These are phyloP conservation scores for Aspergillus sclerotiicarbonarius DNA, from an alignment of 495 filamentous ascomycete species.

Conservation along the genomic window DNA sequence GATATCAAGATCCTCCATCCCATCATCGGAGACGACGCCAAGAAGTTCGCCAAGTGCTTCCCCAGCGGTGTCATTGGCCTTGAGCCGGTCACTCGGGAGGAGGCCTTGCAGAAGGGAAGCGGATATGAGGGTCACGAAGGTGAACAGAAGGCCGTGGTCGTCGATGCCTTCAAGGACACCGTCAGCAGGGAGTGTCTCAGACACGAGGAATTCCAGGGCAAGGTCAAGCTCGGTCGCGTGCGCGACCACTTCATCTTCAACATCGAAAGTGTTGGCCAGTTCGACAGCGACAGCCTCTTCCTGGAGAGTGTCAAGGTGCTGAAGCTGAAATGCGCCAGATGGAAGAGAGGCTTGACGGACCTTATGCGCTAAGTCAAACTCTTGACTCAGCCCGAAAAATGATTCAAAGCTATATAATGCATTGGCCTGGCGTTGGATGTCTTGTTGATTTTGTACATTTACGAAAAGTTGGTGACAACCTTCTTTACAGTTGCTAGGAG, in stretches of 20 bases:
- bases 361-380: slow-evolving; percentile 44
- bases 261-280: slow-evolving; percentile 93
- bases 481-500: slow-evolving; percentile 38
- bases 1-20: slow-evolving; percentile 77
- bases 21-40: slow-evolving; percentile 80
- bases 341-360: slow-evolving; percentile 61
- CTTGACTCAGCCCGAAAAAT: slow-evolving; percentile 4
- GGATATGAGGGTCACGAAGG: slow-evolving; percentile 69
- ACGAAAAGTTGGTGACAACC: slow-evolving; percentile 39
- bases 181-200: slow-evolving; percentile 89
- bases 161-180: slow-evolving; percentile 80
- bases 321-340: slow-evolving; percentile 68
- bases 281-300: slow-evolving; percentile 86
- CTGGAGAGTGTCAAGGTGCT: slow-evolving; percentile 80
- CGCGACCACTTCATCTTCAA: slow-evolving; percentile 97
- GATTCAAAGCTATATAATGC: slow-evolving; percentile 35
- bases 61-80: slow-evolving; percentile 83
- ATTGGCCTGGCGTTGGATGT: slow-evolving; percentile 47
- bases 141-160: slow-evolving; percentile 83
- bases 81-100: slow-evolving; percentile 65
- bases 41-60: slow-evolving; percentile 90
- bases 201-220: slow-evolving; percentile 89
- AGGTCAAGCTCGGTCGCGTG: slow-evolving; percentile 87
- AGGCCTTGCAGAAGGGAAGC: slow-evolving; percentile 57
- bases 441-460: slow-evolving; percentile 41